Evolutionary conservation across 73 alveolate genomes (phyloP), one percentile per base, ranked within the genome.

Genomic region (Paramecium pentaurelia): DNA sequence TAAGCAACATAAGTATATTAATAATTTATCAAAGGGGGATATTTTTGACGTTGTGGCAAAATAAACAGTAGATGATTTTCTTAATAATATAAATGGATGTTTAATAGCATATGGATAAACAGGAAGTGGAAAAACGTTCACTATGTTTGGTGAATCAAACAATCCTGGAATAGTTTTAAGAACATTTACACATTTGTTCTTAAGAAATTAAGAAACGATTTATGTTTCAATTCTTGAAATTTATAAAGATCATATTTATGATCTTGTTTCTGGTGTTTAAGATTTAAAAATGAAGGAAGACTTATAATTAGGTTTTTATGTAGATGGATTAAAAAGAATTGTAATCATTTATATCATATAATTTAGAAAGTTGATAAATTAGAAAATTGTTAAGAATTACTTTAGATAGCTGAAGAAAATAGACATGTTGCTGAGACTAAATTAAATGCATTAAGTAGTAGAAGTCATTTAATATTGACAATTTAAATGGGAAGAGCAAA

Each of bases 241-340:
- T 38, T 98, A 98, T 90, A 97, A 96, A 77, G 98, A 97, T 86
- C 93, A 93, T 88, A 97, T 98, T 28, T 97, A 96, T 95, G 99
- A 98, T 92, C 73, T 98, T 30, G 77, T 97, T 34, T 34, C 95
- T 28, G 92, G 84, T 0, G 70, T 38, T 30, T 71, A 58, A 40
- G 51, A 38, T 30, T 58, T 92, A 34, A 92, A 92, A 38, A 8
- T 92, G 6, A 71, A 86, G 25, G 92, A 92, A 85, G 94, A 85
- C 58, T 22, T 75, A 8, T 42, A 83, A n/a, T 25, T 30, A 59
- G 95, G 95, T 5, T 77, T 92, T 18, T 92, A 93, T 84, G 91
- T 92, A 20, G 91, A 80, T 20, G 58, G 91, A 18, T 49, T 80
- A 45, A 25, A 80, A 47, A 80, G 9, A 32, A 80, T 80, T 18